Evolutionary conservation across 1,284 basidiomycete species (phyloP).

Genomic region (Ceratobasidium sp.): DNA sequence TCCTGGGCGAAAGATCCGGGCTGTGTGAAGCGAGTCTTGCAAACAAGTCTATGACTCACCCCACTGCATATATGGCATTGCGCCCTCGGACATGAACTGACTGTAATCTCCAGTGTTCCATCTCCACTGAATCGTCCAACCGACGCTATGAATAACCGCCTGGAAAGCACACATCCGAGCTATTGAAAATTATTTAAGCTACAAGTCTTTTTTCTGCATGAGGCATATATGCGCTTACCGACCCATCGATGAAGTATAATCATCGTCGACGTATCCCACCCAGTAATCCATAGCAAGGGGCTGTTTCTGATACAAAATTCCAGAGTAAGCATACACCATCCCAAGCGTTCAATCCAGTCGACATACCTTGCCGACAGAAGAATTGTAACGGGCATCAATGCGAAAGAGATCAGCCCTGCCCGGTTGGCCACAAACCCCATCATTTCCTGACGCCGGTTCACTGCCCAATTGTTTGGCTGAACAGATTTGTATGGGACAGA

Average conservation of each 20-base stretch:
- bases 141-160: conserved; percentile 21
- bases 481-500: conserved; percentile 11
- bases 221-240: conserved; percentile 1
- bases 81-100: conserved; percentile 6
- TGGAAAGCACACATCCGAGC: conserved; percentile 26
- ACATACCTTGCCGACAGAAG: conserved; percentile 8
- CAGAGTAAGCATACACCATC: neutral
- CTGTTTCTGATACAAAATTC: neutral
- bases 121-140: conserved; percentile 20
- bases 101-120: neutral
- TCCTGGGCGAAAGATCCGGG: neutral
- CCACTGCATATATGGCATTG: conserved; percentile 33
- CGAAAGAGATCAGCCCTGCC: conserved; percentile 24
- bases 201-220: no score
- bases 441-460: neutral
- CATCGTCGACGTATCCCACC: conserved; percentile 12
- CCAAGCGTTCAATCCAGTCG: neutral
- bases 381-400: conserved; percentile 12
- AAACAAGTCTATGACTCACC: neutral
- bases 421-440: conserved; percentile 30
- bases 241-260: conserved; percentile 33
- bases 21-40: neutral
- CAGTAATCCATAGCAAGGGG: conserved; percentile 10
- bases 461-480: conserved; percentile 25
- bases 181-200: no score